Conservation (phyloP, 2,329 filamentous ascomycete genomes). For the Talaromyces piceae region DNA sequence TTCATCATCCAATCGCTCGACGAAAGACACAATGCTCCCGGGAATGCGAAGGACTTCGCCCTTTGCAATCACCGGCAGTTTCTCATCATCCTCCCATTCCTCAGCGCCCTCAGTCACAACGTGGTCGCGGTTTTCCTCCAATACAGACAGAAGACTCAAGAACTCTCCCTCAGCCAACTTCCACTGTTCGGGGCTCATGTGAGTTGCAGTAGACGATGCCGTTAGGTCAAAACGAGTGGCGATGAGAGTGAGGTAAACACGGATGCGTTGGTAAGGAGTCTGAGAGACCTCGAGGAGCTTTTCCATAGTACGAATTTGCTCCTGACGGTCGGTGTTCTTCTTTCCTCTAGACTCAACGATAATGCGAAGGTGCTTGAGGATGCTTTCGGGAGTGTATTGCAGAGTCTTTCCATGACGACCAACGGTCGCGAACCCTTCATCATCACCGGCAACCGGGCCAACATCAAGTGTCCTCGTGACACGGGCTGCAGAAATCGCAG, state of each 20-base stretch:
- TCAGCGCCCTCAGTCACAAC: conserved; percentile 87
- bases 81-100: conserved; percentile 99
- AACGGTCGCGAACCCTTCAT: conserved; percentile 83
- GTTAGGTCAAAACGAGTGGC: conserved; percentile 92
- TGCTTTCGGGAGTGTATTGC: conserved; percentile 92
- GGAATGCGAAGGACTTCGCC: conserved; percentile 84
- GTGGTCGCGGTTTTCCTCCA: conserved; percentile 72
- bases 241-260: conserved; percentile 82
- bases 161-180: conserved; percentile 89
- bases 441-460: conserved; percentile 51
- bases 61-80: conserved; percentile 64
- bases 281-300: conserved; percentile 82
- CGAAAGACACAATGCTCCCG: conserved; percentile 87
- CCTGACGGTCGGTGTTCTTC: conserved; percentile 93
- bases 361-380: conserved; percentile 88
- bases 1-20: conserved; percentile 94
- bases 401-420: conserved; percentile 82
- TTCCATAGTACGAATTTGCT: conserved; percentile 98
- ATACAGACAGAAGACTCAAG: conserved; percentile 63
- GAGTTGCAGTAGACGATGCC: conserved; percentile 60
- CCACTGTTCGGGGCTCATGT: conserved; percentile 96
- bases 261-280: conserved; percentile 88
- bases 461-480: conserved; percentile 39
- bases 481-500: conserved; percentile 45
- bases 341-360: conserved; percentile 96